A percentile compares a stretch with the other conserved stretches of the same genome.
Evolutionary conservation across 2,329 filamentous ascomycete genomes (phyloP).

Genomic region (Aspergillus fumigatus): DNA sequence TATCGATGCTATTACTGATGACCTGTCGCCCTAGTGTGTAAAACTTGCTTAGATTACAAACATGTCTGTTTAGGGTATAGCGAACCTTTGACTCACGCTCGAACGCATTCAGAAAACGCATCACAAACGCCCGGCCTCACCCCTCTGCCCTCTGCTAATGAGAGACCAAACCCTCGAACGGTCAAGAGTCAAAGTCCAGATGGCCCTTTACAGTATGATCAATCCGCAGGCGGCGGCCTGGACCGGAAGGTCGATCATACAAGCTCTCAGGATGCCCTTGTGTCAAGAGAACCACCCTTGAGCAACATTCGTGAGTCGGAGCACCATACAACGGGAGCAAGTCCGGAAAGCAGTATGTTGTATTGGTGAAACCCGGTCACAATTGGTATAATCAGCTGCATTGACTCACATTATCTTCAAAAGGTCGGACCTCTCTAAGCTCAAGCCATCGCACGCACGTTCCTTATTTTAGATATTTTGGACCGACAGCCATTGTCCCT

Average conservation of each 20-base stretch:
- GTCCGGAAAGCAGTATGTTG: slow-evolving; percentile 36
- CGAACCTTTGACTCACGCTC: slow-evolving; percentile 39
- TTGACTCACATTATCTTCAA: slow-evolving; percentile 5
- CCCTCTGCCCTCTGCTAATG: slow-evolving; percentile 14
- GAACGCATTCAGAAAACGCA: slow-evolving; percentile 28
- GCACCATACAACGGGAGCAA: slow-evolving; percentile 23
- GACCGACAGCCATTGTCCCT: slow-evolving; percentile 83
- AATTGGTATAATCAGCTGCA: background rate
- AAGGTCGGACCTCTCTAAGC: slow-evolving; percentile 36
- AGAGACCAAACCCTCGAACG: slow-evolving; percentile 14
- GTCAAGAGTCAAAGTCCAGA: slow-evolving; percentile 27
- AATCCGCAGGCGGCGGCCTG: slow-evolving; percentile 3
- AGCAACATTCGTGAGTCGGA: slow-evolving; percentile 22
- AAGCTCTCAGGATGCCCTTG: slow-evolving; percentile 12
- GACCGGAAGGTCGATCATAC: slow-evolving; percentile 13
- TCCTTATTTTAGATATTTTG: slow-evolving; percentile 87
- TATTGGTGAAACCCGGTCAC: background rate
- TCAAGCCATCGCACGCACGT: slow-evolving; percentile 48
- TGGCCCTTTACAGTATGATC: slow-evolving; percentile 8
- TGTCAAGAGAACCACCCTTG: slow-evolving; percentile 13
- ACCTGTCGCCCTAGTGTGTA: slow-evolving; percentile 48
- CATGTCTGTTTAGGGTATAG: slow-evolving; percentile 66
- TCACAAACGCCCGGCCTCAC: slow-evolving; percentile 19
- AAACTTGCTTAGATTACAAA: slow-evolving; percentile 67
- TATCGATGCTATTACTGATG: background rate